Conservation (phyloP, 1,139 yeast species). For the Pichia sp. region DNA sequence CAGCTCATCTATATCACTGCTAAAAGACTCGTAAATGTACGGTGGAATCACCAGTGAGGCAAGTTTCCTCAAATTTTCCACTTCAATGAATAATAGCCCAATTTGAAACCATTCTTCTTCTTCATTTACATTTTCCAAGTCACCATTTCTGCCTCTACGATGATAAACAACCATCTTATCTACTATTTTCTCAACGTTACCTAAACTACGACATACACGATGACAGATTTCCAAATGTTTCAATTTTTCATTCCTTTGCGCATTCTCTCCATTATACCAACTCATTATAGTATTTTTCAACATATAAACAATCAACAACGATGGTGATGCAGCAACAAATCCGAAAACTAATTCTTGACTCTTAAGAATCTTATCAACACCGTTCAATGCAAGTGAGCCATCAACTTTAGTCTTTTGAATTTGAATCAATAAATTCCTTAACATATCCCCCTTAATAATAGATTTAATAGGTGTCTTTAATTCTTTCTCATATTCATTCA, state of each 20-base stretch:
- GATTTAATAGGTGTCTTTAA: slow-evolving; percentile 63
- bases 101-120: slow-evolving; percentile 30
- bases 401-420: slow-evolving; percentile 94
- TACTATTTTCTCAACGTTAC: slow-evolving; percentile 49
- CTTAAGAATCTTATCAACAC: slow-evolving; percentile 81
- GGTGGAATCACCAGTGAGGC: slow-evolving; percentile 45
- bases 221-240: slow-evolving; percentile 11
- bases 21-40: slow-evolving; percentile 42
- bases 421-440: slow-evolving; percentile 76
- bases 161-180: slow-evolving; percentile 4
- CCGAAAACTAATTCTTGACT: slow-evolving; percentile 93
- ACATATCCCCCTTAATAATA: slow-evolving; percentile 57
- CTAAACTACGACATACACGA: slow-evolving; percentile 43
- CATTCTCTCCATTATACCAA: slow-evolving; percentile 11
- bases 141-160: background rate
- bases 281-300: slow-evolving; percentile 22
- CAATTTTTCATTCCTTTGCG: background rate
- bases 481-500: slow-evolving; percentile 75
- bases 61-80: slow-evolving; percentile 43
- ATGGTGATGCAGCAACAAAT: slow-evolving; percentile 81
- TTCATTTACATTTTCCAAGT: background rate
- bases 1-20: slow-evolving; percentile 49
- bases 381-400: slow-evolving; percentile 82
- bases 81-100: slow-evolving; percentile 53
- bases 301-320: slow-evolving; percentile 51